These are phyloP conservation scores for Puccinia coronata DNA, from an alignment of 1,284 basidiomycete species.

Conservation along the genomic window DNA sequence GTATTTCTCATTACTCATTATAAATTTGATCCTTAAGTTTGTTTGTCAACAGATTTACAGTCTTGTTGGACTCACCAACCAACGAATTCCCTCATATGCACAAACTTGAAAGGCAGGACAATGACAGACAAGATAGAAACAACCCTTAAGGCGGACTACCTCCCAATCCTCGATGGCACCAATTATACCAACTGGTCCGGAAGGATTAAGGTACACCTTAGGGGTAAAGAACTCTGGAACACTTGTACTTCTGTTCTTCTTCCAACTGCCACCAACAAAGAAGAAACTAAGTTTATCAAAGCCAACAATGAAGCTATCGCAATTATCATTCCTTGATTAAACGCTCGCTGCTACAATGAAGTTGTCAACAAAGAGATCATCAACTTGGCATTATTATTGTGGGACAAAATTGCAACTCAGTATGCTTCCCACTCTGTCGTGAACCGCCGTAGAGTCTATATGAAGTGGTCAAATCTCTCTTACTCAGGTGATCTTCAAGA, in stretches of 20 bases:
- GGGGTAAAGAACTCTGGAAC: background rate
- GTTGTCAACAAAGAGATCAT: background rate
- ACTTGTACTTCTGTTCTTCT: background rate
- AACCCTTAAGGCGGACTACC: too few relatives aligned
- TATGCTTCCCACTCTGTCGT: background rate
- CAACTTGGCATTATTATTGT: background rate
- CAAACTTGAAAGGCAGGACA: too few relatives aligned
- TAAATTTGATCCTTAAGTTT: too few relatives aligned
- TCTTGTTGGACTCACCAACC: too few relatives aligned
- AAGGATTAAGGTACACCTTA: background rate
- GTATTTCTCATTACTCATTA: too few relatives aligned
- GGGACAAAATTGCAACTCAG: background rate
- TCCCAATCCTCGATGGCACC: too few relatives aligned
- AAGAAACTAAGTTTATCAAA: background rate
- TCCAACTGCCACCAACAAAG: background rate
- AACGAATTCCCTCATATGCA: too few relatives aligned
- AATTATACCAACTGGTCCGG: background rate
- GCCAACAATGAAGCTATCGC: background rate
- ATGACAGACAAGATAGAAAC: too few relatives aligned
- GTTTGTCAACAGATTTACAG: too few relatives aligned
- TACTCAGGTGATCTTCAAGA: background rate
- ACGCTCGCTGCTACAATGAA: background rate
- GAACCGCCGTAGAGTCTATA: background rate
- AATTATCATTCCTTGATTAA: background rate
- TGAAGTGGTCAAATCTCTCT: background rate